Evolutionary conservation across 2,329 filamentous ascomycete species (phyloP).

Genomic region (Monilinia vaccinii-corymbosi): DNA sequence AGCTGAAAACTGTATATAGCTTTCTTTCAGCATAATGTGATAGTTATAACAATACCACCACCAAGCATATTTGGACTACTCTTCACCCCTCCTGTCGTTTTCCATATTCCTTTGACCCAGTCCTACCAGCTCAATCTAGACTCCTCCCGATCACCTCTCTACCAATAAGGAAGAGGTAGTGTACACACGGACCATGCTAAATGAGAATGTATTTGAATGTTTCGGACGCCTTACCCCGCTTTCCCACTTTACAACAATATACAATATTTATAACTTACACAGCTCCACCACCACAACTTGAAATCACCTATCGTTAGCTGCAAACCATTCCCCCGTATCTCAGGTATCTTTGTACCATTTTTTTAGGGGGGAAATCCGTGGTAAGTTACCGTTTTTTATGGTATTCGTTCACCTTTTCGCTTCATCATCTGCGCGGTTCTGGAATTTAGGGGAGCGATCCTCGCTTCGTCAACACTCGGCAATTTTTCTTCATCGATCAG

Average conservation of each 20-base stretch:
- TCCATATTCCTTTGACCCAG: not conserved
- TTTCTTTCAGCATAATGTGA: not conserved
- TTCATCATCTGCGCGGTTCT: not conserved
- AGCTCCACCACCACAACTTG: not conserved
- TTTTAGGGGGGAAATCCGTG: not conserved
- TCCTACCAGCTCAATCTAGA: not conserved
- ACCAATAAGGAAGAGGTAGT: not conserved
- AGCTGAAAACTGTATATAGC: not conserved
- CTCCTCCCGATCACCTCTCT: not conserved
- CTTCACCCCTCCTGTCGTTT: not conserved
- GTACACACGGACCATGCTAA: not conserved
- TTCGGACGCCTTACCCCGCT: not conserved
- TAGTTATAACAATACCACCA: not conserved
- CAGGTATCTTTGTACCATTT: not conserved
- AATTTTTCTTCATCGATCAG: not conserved
- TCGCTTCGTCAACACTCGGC: constrained; percentile 3
- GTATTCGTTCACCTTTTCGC: not conserved
- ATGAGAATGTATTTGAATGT: not conserved
- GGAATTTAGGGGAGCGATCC: not conserved
- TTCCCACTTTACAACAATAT: not conserved
- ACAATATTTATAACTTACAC: not conserved
- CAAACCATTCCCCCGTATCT: not conserved
- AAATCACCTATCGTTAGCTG: not conserved
- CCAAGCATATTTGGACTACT: not conserved
- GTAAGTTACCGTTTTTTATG: not conserved